phyloP scores from a whole-genome alignment of 805 yeast genomes.

The Schwanniomyces vanrijiae region DNA sequence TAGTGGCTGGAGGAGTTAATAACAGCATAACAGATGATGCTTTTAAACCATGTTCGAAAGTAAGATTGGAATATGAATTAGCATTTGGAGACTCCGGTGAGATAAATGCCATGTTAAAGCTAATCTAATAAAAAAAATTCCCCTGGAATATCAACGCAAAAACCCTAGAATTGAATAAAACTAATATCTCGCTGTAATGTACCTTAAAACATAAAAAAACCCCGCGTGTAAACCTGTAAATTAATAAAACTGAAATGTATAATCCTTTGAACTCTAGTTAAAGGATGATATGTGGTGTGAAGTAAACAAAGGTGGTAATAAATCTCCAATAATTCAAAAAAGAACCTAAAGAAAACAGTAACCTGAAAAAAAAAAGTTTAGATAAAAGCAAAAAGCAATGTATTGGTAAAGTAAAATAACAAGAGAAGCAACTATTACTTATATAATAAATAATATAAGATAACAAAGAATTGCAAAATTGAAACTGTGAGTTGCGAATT shows the following conservation, averaged over 20 bases:
- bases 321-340: neutral
- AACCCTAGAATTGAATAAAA: neutral
- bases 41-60: neutral
- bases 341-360: neutral
- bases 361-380: neutral
- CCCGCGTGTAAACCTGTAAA: neutral
- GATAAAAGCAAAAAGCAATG: neutral
- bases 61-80: neutral
- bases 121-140: neutral
- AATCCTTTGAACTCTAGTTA: neutral
- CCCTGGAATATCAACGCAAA: neutral
- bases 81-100: conserved; percentile 2
- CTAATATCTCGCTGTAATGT: neutral
- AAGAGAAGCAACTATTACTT: neutral
- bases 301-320: neutral
- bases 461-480: neutral
- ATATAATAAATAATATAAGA: conserved; percentile 1
- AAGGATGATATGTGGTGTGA: neutral
- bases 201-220: conserved; percentile 1
- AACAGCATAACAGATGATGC: neutral
- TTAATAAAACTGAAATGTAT: neutral
- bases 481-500: neutral
- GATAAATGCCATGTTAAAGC: conserved; percentile 1
- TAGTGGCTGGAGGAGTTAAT: conserved; percentile 5
- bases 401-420: neutral